Percentiles rank a stretch among this genome's conserved stretches.
Evolutionary conservation across 495 filamentous ascomycete species (phyloP).

Genomic region (Xylaria flabelliformis): DNA sequence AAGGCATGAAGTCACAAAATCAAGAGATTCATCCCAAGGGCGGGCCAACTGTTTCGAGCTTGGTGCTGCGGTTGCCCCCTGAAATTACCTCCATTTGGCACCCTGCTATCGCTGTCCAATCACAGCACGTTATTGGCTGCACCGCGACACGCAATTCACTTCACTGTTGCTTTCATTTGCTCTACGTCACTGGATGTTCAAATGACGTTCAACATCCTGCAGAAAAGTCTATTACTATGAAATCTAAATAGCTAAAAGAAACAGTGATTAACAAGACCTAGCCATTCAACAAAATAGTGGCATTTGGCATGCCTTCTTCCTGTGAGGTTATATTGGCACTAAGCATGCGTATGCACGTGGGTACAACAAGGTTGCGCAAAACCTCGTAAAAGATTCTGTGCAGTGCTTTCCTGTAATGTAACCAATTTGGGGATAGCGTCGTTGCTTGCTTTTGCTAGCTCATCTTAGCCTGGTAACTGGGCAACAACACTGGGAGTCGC

Average conservation of each 20-base stretch:
- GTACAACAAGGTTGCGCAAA: too few relatives aligned
- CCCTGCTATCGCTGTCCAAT: slow-evolving; percentile 4
- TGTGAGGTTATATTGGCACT: background rate
- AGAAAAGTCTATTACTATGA: background rate
- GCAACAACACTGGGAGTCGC: background rate
- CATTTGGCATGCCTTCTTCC: slow-evolving; percentile 3
- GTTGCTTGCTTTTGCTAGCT: background rate
- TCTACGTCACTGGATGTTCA: too few relatives aligned
- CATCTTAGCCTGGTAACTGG: background rate
- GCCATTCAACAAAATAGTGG: slow-evolving; percentile 4
- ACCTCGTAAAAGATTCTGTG: too few relatives aligned
- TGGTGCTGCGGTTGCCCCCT: slow-evolving; percentile 10
- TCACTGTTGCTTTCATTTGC: background rate
- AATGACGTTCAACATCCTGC: background rate
- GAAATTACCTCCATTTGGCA: slow-evolving; percentile 23
- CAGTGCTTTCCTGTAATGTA: background rate
- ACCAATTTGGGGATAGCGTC: background rate
- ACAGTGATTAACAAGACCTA: background rate
- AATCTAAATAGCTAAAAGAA: background rate
- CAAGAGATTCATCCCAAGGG: slow-evolving; percentile 8
- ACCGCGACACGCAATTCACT: slow-evolving; percentile 4
- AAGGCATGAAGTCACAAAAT: slow-evolving; percentile 30
- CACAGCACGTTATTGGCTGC: slow-evolving; percentile 12
- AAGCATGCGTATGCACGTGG: background rate
- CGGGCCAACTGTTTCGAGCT: slow-evolving; percentile 16